Base-by-base conservation (phyloP, 176 grass and related monocot species). In the Puccinellia tenuiflora region DNA sequence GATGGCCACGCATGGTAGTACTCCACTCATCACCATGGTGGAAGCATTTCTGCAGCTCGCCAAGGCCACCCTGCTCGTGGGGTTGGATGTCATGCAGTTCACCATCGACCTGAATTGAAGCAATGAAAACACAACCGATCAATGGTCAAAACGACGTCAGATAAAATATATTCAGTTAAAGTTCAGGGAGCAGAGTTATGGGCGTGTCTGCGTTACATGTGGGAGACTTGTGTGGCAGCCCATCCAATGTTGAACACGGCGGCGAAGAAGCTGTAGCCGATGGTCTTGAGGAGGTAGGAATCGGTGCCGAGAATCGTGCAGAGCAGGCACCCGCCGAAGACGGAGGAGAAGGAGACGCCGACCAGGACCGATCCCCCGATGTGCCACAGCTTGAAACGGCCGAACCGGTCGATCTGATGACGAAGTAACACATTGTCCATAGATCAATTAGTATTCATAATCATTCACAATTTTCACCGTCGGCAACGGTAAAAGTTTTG, bases 301-400 rank as follows among this genome's bases (percentile, higher is more conserved):
- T 94, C 87, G 35, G 86, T 89, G 21, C 92, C 86, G 28, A 94
- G 79, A 29, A 94, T 47, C 61, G 84, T 79, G 81, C 92, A 94
- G 11, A 90, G 81, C 17, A 91, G 56, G 47, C 92, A 94, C 52
- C 89, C 87, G 35, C 92, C 92, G 42, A 94, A 94, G 57, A 94
- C 92, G 0, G 92, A 94, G 2, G 92, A 94, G 85, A 94, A 94
- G 30, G 92, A 94, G 45, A 94, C 34, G 31, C 86, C 84, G 1
- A 94, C 92, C 0, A 94, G 71, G 39, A 94, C 56, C 7, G 89
- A 89, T 17, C 92, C 92, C 12, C 92, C 92, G 68, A 84, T 68
- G 85, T 91, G 92, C 92, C 92, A 94, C 53, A 94, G 28, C 78
- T 94, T 94, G 89, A 94, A 94, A 0, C 57, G 86, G 11, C 92